These are phyloP conservation scores for Fusarium sp. DNA, from an alignment of 2,329 filamentous ascomycete genomes.

Conservation along the genomic window DNA sequence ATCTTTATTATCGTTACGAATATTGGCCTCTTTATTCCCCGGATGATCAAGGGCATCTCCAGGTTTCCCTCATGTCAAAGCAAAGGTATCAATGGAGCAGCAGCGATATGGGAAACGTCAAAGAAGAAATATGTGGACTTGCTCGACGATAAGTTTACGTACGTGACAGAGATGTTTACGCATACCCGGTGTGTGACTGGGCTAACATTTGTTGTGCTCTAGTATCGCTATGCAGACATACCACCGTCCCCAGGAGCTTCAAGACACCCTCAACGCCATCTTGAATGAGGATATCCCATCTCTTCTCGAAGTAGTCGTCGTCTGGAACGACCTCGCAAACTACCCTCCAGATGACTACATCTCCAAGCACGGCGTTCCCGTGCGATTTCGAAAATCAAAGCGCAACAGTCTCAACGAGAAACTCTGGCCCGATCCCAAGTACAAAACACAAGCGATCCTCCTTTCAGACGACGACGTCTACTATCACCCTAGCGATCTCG, in stretches of 20 bases:
- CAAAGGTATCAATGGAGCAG: constrained; percentile 23
- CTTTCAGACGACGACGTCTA: constrained; percentile 54
- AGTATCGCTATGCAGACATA: constrained; percentile 53
- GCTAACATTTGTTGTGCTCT: neutral
- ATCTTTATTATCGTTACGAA: constrained; percentile 30
- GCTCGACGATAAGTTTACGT: constrained; percentile 48
- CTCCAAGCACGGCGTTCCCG: constrained; percentile 46
- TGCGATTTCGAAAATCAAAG: constrained; percentile 48
- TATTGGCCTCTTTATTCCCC: constrained; percentile 27
- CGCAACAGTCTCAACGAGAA: constrained; percentile 52
- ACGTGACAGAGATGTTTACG: neutral
- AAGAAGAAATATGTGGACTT: constrained; percentile 41
- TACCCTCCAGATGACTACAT: constrained; percentile 43
- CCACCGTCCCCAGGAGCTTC: constrained; percentile 49
- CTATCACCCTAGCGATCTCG: constrained; percentile 51
- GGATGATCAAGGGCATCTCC: constrained; percentile 29
- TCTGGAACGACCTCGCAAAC: constrained; percentile 51
- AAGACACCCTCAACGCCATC: constrained; percentile 44
- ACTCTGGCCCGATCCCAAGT: constrained; percentile 49
- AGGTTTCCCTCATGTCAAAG: constrained; percentile 32
- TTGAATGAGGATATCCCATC: constrained; percentile 48
- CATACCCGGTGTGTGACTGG: neutral
- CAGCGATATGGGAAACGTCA: constrained; percentile 35
- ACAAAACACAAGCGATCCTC: constrained; percentile 52
- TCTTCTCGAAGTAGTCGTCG: constrained; percentile 50